A percentile compares a stretch with the other conserved stretches of the same genome.
These are phyloP conservation scores for Pistacia vera DNA, from an alignment of 345 rosid species.

Conservation along the genomic window DNA sequence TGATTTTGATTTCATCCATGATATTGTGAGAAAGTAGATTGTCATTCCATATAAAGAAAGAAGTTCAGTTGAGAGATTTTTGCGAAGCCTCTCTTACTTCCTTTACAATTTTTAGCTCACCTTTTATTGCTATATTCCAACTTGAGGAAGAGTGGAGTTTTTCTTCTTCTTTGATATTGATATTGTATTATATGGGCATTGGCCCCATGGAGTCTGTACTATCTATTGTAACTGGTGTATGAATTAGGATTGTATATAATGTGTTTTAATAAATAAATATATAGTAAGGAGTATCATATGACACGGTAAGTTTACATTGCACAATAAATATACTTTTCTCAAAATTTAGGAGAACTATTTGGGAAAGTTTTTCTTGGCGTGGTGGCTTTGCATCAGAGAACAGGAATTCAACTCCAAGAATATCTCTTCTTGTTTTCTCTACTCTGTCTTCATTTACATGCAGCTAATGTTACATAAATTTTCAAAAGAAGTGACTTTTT, in stretches of 20 bases:
- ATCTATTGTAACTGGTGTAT: too few relatives aligned
- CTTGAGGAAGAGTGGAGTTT: not conserved
- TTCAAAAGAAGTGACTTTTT: not conserved
- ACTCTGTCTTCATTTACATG: not conserved
- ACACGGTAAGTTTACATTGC: not conserved
- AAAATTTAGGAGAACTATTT: not conserved
- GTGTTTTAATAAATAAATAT: too few relatives aligned
- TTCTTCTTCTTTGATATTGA: not conserved
- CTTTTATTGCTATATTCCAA: not conserved
- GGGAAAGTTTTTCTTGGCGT: not conserved
- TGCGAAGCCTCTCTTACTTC: not conserved
- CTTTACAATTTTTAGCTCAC: not conserved
- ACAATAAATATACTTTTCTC: too few relatives aligned
- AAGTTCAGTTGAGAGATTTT: slow-evolving; percentile 1
- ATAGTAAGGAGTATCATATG: not conserved
- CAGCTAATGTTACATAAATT: too few relatives aligned
- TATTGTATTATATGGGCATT: not conserved
- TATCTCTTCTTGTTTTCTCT: too few relatives aligned
- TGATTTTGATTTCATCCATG: not conserved
- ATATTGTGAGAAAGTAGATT: not conserved
- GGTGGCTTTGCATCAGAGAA: not conserved
- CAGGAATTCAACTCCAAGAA: not conserved
- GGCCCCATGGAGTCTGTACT: not conserved
- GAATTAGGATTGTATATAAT: too few relatives aligned
- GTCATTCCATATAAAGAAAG: not conserved